Evolutionary conservation across 2,329 filamentous ascomycete genomes (phyloP).

Genomic region (Aspergillus niger): DNA sequence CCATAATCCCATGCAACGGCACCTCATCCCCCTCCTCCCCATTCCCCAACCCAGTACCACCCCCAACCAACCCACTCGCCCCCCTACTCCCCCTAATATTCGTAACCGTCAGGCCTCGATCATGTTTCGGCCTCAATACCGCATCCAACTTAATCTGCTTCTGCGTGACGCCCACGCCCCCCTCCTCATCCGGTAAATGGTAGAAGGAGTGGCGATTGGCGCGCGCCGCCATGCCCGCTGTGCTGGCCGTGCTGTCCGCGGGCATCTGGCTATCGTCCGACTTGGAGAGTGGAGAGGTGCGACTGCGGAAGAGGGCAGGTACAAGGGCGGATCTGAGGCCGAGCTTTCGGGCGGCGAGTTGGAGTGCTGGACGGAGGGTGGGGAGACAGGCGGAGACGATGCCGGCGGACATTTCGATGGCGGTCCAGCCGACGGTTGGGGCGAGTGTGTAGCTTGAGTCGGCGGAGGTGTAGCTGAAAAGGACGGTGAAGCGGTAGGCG

Average conservation of each 20-base stretch:
- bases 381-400: slow-evolving; percentile 33
- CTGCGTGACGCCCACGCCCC: neutral
- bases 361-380: slow-evolving; percentile 29
- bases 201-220: slow-evolving; percentile 23
- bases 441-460: slow-evolving; percentile 32
- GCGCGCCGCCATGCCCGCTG: slow-evolving; percentile 1
- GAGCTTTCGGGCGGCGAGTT: slow-evolving; percentile 20
- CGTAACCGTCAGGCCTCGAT: slow-evolving; percentile 20
- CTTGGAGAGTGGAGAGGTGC: slow-evolving; percentile 2
- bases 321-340: slow-evolving; percentile 17
- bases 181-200: slow-evolving; percentile 19
- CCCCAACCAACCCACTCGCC: neutral
- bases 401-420: slow-evolving; percentile 33
- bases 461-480: slow-evolving; percentile 26
- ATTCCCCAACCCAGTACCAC: neutral
- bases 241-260: neutral
- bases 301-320: slow-evolving; percentile 18
- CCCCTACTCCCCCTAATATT: slow-evolving; percentile 17
- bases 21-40: neutral
- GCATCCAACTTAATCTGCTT: slow-evolving; percentile 12
- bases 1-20: slow-evolving; percentile 7
- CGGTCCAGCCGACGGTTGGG: slow-evolving; percentile 32
- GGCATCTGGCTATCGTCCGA: slow-evolving; percentile 1
- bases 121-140: slow-evolving; percentile 24
- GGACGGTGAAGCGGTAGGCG: slow-evolving; percentile 30